Evolutionary conservation across 176 grass and related monocot species (phyloP).

Genomic region (Phoenix roebelenii): DNA sequence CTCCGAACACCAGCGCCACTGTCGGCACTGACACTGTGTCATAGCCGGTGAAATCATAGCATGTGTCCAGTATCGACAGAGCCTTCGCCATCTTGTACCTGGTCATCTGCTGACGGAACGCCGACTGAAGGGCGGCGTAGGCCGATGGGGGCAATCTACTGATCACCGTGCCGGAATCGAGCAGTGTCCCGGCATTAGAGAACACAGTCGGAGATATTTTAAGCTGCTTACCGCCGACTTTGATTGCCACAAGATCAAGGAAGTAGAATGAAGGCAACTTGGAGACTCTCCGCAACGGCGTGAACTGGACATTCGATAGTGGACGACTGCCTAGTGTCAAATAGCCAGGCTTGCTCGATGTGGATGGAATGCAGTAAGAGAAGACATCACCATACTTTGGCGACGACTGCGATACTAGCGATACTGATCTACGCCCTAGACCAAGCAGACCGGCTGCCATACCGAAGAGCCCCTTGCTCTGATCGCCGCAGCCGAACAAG

Average conservation of each 20-base stretch:
- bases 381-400: conserved; percentile 1
- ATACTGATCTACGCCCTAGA: background rate
- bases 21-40: conserved; percentile 38
- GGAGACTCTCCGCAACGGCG: background rate
- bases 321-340: background rate
- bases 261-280: background rate
- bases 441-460: background rate
- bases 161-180: conserved; percentile 10
- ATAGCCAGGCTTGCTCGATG: background rate
- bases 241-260: background rate
- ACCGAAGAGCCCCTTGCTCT: conserved; percentile 15
- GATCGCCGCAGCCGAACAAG: conserved; percentile 62
- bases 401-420: background rate
- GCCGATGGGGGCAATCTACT: background rate
- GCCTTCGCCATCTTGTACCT: conserved; percentile 21
- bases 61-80: conserved; percentile 68
- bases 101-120: background rate
- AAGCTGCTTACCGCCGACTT: background rate
- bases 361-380: conserved; percentile 5
- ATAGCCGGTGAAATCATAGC: conserved; percentile 65
- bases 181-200: background rate
- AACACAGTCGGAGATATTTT: background rate
- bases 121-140: background rate
- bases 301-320: background rate
- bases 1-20: conserved; percentile 42